Conservation (phyloP, 495 filamentous ascomycete species). For the Penicillium coffeae region DNA sequence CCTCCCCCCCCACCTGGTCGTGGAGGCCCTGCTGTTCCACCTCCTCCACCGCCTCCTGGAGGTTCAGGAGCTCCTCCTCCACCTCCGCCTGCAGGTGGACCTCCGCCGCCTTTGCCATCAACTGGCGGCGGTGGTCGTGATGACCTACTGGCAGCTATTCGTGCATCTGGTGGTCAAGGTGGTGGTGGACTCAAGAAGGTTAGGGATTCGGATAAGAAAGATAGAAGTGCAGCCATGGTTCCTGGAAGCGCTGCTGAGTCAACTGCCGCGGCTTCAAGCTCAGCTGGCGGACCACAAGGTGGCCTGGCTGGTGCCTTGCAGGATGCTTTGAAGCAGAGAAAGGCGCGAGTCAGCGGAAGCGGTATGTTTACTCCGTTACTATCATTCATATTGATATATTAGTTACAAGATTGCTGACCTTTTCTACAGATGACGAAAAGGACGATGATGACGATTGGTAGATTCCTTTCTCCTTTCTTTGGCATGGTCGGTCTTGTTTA, state of each 20-base stretch:
- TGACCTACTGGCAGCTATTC: conserved; percentile 78
- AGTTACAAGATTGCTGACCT: conserved; percentile 25
- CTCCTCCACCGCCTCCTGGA: conserved; percentile 45
- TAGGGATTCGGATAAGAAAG: conserved; percentile 67
- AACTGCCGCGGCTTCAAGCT: conserved; percentile 44
- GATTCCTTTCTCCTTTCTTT: conserved; percentile 16
- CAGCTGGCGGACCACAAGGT: conserved; percentile 54
- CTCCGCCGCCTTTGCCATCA: conserved; percentile 53
- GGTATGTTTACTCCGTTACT: conserved; percentile 59
- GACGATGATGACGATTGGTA: conserved; percentile 75
- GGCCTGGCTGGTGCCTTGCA: conserved; percentile 80
- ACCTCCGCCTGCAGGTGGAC: conserved; percentile 62
- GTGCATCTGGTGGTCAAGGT: conserved; percentile 67
- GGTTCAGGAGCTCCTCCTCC: conserved; percentile 59
- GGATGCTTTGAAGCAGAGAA: conserved; percentile 70
- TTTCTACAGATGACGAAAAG: conserved; percentile 67
- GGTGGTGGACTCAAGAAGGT: conserved; percentile 77
- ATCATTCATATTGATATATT: neutral
- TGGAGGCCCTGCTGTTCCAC: conserved; percentile 37
- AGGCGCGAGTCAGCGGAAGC: conserved; percentile 83
- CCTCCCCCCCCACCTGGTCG: conserved; percentile 29
- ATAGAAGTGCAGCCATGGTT: conserved; percentile 71
- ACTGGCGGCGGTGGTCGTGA: conserved; percentile 47
- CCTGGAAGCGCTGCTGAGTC: conserved; percentile 53
- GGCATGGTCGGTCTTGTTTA: conserved; percentile 7